Conservation (phyloP, 2,329 filamentous ascomycete genomes). For the Pseudonectria foliicola region DNA sequence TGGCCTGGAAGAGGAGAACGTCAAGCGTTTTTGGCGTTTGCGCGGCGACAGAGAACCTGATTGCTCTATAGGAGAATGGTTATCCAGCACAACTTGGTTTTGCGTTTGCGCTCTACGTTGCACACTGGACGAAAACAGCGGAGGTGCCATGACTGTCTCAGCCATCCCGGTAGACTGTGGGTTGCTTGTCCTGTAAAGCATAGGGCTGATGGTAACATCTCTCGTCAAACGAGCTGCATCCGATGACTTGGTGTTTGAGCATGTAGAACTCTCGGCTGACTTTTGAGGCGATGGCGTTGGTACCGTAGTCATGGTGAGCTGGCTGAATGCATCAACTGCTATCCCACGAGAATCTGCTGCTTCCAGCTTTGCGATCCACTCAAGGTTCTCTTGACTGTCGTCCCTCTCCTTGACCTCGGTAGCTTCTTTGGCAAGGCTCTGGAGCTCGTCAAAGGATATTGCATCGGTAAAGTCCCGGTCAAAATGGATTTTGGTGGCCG, state of each 20-base stretch:
- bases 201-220: neutral
- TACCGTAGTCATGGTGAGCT: conserved; percentile 35
- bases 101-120: neutral
- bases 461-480: conserved; percentile 66
- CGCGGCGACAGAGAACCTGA: conserved; percentile 1
- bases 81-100: conserved; percentile 1
- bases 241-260: conserved; percentile 11
- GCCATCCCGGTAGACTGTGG: neutral
- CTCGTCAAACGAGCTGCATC: conserved; percentile 1
- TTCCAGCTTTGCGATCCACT: conserved; percentile 57
- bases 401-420: conserved; percentile 41
- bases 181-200: neutral
- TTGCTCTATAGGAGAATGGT: neutral
- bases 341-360: conserved; percentile 40
- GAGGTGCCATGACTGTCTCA: conserved; percentile 5
- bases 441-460: conserved; percentile 62
- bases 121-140: conserved; percentile 6
- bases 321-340: conserved; percentile 37
- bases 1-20: neutral
- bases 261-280: conserved; percentile 18
- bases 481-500: conserved; percentile 67
- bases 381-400: conserved; percentile 52
- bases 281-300: conserved; percentile 27
- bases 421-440: conserved; percentile 55
- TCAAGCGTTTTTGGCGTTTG: conserved; percentile 13